Base-by-base conservation (phyloP, 148 eudicot species). In the Oxyria digyna region DNA sequence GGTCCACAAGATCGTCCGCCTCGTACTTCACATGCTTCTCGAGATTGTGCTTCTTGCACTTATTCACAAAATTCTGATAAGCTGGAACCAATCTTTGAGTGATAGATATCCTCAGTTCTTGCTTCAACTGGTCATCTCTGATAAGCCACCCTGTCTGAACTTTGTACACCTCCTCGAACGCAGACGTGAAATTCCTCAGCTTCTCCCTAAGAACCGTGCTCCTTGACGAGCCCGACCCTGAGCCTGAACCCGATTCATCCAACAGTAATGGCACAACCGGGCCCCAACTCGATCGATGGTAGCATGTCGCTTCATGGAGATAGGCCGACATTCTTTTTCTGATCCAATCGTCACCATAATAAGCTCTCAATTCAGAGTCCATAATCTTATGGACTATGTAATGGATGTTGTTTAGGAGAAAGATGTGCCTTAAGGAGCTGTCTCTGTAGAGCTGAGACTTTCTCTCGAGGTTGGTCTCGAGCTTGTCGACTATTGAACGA, bases 21-120 rank as follows among this genome's bases (percentile, higher is more conserved):
- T 75, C 85, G 78, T 89, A 91, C 82, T 84, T 91, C 40, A 85
- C 77, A 72, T 83, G 69, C 77, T 76, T 89, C 43, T 84, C 92
- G 3, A 79, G 76, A 27, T 81, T 82, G 37, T 66, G 52, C 49
- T 46, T 48, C 31, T 48, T 59, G 46, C 68, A 68, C 40, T 74
- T 83, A 17, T 78, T 74, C 1, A 78, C 70, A 65, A 89, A 91
- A 68, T 75, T 68, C 65, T 84, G 84, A 67, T 91, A 91, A 3
- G 90, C 96, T 29, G 70, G 85, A 32, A 89, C 77, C 41, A 91
- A 77, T 38, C 69, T 85, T 62, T 82, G 84, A 0, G 85, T 81
- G 27, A 79, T 78, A 3, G 85, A 79, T 69, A 87, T 80, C 67
- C 81, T 76, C 21, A 91, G 35, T 33, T 91, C 97, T 26, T 85